Evolutionary conservation across 805 yeast genomes (phyloP).

Genomic region (Yarrowia sp.): DNA sequence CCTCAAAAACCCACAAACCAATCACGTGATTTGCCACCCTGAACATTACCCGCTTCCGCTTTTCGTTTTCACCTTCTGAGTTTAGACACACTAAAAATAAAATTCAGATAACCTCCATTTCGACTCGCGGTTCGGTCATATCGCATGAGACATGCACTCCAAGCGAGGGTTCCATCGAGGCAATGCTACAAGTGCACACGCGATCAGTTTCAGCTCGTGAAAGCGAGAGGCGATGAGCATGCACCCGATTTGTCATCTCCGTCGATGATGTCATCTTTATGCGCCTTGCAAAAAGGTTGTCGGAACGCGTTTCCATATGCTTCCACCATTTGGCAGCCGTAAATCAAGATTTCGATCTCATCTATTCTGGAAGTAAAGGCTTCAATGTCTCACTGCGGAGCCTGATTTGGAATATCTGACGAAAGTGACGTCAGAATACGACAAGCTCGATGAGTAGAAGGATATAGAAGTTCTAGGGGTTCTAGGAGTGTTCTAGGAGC

Average conservation of each 20-base stretch:
- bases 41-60: neutral
- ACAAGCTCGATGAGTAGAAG: neutral
- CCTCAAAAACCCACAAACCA: too few relatives aligned
- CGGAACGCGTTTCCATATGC: neutral
- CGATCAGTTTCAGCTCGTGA: neutral
- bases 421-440: neutral
- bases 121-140: neutral
- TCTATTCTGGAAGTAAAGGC: neutral
- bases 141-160: neutral
- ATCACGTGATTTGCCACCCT: conserved; percentile 23
- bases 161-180: neutral
- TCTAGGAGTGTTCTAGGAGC: too few relatives aligned
- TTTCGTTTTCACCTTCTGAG: neutral
- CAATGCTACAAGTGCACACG: neutral
- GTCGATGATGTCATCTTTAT: too few relatives aligned
- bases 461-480: neutral
- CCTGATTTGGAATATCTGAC: neutral
- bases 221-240: neutral
- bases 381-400: neutral
- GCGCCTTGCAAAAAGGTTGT: too few relatives aligned
- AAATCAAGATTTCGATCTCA: neutral
- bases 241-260: neutral
- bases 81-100: neutral
- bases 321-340: neutral
- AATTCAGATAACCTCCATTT: neutral